phyloP scores from a whole-genome alignment of 768 basidiomycete species.

The Pulveroboletus sp. region DNA sequence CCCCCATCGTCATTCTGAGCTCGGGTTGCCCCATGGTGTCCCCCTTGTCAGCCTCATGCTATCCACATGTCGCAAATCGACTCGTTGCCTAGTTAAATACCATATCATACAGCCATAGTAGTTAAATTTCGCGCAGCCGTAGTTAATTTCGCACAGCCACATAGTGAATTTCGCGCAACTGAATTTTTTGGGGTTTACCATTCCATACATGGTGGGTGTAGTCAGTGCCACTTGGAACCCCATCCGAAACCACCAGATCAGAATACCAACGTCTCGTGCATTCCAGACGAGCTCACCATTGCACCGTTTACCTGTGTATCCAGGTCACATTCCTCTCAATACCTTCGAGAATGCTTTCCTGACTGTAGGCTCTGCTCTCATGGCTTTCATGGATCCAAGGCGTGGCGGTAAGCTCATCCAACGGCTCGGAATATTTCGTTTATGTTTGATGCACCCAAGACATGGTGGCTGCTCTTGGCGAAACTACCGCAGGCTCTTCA shows the following conservation, averaged over 20 bases:
- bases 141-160: too few species aligned
- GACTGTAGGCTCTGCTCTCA: conserved; percentile 80
- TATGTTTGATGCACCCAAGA: conserved; percentile 47
- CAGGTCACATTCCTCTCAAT: conserved; percentile 80
- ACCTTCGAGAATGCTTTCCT: conserved; percentile 83
- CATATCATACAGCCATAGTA: too few species aligned
- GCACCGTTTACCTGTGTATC: conserved; percentile 51
- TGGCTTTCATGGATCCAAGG: conserved; percentile 76
- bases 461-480: conserved; percentile 92
- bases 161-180: too few species aligned
- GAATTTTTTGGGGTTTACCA: too few species aligned
- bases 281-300: conserved; percentile 10
- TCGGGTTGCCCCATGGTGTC: too few species aligned
- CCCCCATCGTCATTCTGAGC: too few species aligned
- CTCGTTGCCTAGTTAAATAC: too few species aligned
- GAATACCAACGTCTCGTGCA: conserved; percentile 1
- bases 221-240: background rate
- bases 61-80: too few species aligned
- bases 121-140: too few species aligned
- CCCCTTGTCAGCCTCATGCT: too few species aligned
- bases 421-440: background rate
- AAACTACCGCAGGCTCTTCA: conserved; percentile 83
- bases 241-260: background rate
- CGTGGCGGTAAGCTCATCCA: conserved; percentile 66
- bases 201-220: background rate